phyloP scores from a whole-genome alignment of 2,329 filamentous ascomycete genomes.

The Ophiostoma montium region DNA sequence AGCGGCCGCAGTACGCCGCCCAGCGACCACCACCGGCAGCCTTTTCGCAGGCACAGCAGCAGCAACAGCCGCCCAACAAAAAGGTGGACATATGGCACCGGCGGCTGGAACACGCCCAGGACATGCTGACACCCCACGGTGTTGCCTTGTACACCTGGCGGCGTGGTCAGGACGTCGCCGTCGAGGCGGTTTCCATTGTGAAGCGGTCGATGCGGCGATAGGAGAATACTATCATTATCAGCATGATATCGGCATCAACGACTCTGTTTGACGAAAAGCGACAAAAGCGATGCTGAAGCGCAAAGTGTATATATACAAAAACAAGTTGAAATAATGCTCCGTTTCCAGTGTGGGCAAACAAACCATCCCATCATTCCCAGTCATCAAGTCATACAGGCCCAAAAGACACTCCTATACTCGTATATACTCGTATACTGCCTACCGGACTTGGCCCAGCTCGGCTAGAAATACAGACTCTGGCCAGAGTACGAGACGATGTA shows the following conservation, averaged over 20 bases:
- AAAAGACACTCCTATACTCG: too few relatives aligned
- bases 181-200: conserved; percentile 51
- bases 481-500: conserved; percentile 61
- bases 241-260: too few relatives aligned
- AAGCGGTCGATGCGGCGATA: conserved; percentile 26
- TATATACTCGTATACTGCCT: neutral
- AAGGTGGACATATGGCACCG: conserved; percentile 60
- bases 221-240: neutral
- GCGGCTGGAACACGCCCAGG: conserved; percentile 50
- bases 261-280: too few relatives aligned
- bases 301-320: too few relatives aligned
- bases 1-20: conserved; percentile 4
- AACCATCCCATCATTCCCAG: too few relatives aligned
- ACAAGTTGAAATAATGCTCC: too few relatives aligned
- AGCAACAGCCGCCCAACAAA: conserved; percentile 34
- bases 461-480: conserved; percentile 38
- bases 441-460: too few relatives aligned
- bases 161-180: conserved; percentile 53
- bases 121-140: conserved; percentile 44
- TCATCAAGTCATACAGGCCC: too few relatives aligned
- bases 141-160: conserved; percentile 62
- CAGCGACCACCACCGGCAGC: conserved; percentile 9
- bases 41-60: conserved; percentile 7
- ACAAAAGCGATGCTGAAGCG: too few relatives aligned
- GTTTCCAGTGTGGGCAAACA: too few relatives aligned